phyloP scores from a whole-genome alignment of 2,329 filamentous ascomycete species.

The Diaporthe citri region DNA sequence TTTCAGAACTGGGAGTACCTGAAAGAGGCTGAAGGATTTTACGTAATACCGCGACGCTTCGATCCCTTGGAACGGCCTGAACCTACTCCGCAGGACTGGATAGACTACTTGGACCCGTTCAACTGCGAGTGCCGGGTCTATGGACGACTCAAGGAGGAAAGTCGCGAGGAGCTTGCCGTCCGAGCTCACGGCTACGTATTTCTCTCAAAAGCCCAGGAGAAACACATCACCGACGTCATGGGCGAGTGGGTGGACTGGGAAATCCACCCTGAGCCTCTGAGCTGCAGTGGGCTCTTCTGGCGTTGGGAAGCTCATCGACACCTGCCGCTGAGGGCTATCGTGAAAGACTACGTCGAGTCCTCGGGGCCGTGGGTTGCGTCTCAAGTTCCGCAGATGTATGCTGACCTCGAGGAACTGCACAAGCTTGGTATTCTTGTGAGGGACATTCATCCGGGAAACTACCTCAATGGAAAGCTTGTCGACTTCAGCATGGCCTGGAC shows the following conservation, averaged over 20 bases:
- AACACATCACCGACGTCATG: neutral
- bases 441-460: neutral
- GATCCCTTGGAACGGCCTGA: neutral
- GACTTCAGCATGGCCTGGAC: neutral
- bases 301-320: neutral
- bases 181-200: neutral
- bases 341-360: neutral
- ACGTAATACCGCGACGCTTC: neutral
- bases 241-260: neutral
- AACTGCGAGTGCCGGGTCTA: neutral
- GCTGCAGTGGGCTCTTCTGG: neutral
- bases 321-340: neutral
- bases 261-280: neutral
- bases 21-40: neutral
- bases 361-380: neutral
- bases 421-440: neutral
- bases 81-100: neutral
- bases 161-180: neutral
- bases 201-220: neutral
- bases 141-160: slow-evolving; percentile 1
- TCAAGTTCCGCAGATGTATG: neutral
- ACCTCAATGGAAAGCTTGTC: neutral
- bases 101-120: neutral
- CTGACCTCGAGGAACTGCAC: neutral
- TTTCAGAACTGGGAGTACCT: neutral